These are phyloP conservation scores for Pseudocercospora vitis DNA, from an alignment of 2,329 filamentous ascomycete genomes.

Conservation along the genomic window DNA sequence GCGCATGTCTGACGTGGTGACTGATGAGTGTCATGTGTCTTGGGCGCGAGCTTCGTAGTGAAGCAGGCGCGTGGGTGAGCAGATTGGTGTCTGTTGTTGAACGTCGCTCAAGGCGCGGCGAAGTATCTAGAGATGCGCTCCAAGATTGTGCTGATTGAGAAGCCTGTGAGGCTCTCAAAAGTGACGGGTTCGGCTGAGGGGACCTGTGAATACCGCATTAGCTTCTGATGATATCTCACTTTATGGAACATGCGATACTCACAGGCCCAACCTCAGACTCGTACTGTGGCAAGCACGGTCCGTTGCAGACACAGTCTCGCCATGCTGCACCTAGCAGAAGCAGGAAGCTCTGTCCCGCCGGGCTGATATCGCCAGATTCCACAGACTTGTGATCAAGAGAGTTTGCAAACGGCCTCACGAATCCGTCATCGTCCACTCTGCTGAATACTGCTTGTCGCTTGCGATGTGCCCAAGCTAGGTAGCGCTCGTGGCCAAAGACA, in stretches of 20 bases:
- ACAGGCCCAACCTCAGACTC: constrained; percentile 4
- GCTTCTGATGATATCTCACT: too few relatives aligned
- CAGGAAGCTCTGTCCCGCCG: constrained; percentile 49
- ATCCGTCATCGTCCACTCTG: constrained; percentile 41
- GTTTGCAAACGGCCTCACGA: constrained; percentile 46
- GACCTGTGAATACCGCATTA: not conserved
- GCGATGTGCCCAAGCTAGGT: constrained; percentile 46
- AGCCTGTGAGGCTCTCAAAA: not conserved
- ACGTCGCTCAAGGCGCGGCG: not conserved
- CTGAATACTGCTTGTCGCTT: constrained; percentile 42
- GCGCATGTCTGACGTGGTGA: not conserved
- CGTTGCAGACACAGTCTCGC: constrained; percentile 41
- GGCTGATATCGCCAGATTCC: constrained; percentile 30
- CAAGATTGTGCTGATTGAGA: not conserved
- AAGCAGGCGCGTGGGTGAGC: not conserved
- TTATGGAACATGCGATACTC: too few relatives aligned
- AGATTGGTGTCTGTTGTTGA: not conserved
- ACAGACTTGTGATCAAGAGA: constrained; percentile 41
- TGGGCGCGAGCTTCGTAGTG: not conserved
- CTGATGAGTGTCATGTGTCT: not conserved
- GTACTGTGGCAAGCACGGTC: constrained; percentile 20
- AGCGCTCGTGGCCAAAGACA: constrained; percentile 37
- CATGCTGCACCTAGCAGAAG: constrained; percentile 47
- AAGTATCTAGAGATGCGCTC: not conserved
- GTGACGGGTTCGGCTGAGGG: not conserved